These are phyloP conservation scores for Saccharomycopsis sp. DNA, from an alignment of 805 yeast species.

Conservation along the genomic window DNA sequence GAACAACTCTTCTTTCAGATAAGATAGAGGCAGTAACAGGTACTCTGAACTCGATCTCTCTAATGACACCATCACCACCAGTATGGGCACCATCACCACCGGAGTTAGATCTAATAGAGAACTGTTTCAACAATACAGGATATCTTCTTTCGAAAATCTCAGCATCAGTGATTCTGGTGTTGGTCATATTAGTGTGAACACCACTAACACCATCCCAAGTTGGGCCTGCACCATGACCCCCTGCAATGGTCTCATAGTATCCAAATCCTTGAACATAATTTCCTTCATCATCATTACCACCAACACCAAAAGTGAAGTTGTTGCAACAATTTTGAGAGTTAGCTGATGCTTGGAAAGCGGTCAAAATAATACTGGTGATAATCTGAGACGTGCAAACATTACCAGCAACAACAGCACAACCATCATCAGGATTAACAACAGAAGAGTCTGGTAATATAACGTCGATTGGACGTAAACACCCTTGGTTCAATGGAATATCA, in stretches of 20 bases:
- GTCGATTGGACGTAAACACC: constrained; percentile 76
- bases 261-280: constrained; percentile 66
- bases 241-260: constrained; percentile 90
- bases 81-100: constrained; percentile 71
- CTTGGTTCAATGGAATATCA: constrained; percentile 89
- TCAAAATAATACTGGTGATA: constrained; percentile 80
- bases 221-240: constrained; percentile 91
- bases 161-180: constrained; percentile 87
- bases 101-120: constrained; percentile 60
- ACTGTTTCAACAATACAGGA: constrained; percentile 72
- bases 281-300: constrained; percentile 50
- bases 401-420: constrained; percentile 93
- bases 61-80: constrained; percentile 84
- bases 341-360: constrained; percentile 84
- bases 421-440: constrained; percentile 66
- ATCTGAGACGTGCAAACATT: constrained; percentile 94
- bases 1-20: constrained; percentile 76
- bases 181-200: constrained; percentile 93
- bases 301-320: constrained; percentile 81
- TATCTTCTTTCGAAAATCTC: constrained; percentile 85
- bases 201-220: constrained; percentile 83
- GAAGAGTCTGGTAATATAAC: constrained; percentile 59
- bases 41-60: constrained; percentile 76
- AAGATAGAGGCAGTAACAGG: constrained; percentile 72
- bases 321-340: constrained; percentile 96